Evolutionary conservation across 2,329 filamentous ascomycete species (phyloP).

Genomic region (Rhynchosporium graminicola): DNA sequence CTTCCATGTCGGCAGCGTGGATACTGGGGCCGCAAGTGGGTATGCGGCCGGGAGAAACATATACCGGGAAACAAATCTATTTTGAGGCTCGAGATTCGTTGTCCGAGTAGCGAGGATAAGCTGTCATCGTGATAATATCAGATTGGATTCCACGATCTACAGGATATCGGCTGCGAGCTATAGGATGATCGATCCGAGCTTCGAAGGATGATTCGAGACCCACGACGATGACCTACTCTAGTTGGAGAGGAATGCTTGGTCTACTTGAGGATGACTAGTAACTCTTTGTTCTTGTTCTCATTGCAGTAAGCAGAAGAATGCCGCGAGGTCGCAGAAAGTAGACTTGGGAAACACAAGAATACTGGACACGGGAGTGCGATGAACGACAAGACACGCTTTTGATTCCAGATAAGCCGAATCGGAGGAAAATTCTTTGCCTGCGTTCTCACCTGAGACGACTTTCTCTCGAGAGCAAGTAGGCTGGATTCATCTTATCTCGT

Average conservation of each 20-base stretch:
- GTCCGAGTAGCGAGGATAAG: neutral
- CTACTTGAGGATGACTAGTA: neutral
- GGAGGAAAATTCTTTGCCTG: neutral
- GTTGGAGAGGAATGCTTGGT: neutral
- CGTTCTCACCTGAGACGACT: neutral
- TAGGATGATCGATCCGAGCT: no score
- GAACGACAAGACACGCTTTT: neutral
- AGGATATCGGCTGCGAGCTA: no score
- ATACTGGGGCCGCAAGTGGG: neutral
- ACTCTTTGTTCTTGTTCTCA: neutral
- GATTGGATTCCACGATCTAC: neutral
- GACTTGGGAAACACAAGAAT: neutral
- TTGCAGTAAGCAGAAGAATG: neutral
- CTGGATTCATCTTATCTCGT: neutral
- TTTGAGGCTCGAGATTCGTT: neutral
- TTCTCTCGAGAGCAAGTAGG: neutral
- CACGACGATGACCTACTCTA: neutral
- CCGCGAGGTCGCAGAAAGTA: no score
- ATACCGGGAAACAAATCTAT: slow-evolving; percentile 10
- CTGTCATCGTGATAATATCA: neutral
- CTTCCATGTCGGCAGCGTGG: neutral
- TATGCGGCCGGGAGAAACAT: slow-evolving; percentile 2
- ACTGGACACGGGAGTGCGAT: no score
- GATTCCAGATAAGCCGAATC: neutral
- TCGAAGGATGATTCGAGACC: neutral